phyloP scores from a whole-genome alignment of 1,284 basidiomycete genomes.

The Cryptococcus maquisensis region DNA sequence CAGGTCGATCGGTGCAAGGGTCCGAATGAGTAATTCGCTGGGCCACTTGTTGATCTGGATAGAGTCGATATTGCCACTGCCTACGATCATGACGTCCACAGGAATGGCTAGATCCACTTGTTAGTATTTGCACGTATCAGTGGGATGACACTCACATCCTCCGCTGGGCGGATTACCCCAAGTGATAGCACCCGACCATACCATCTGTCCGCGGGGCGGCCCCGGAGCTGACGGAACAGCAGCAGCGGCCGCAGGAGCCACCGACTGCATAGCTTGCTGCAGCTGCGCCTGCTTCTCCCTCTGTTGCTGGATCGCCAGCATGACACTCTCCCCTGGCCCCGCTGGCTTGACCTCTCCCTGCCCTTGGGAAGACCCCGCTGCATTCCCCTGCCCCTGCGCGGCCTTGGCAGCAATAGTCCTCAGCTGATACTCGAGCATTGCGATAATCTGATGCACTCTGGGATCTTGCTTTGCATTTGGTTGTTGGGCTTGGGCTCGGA shows the following conservation, averaged over 20 bases:
- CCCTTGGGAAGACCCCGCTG: not conserved
- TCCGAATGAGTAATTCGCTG: slow-evolving; percentile 10
- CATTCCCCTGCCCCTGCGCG: not conserved
- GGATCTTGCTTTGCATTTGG: slow-evolving; percentile 16
- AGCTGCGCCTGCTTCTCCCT: slow-evolving; percentile 11
- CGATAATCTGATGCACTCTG: slow-evolving; percentile 19
- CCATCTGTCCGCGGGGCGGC: not conserved
- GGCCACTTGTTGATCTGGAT: slow-evolving; percentile 12
- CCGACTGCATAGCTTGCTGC: not conserved
- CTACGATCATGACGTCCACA: not conserved
- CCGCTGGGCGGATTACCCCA: slow-evolving; percentile 3
- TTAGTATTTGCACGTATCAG: not conserved
- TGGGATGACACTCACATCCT: not conserved
- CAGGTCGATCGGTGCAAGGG: slow-evolving; percentile 5
- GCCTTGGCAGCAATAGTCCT: not conserved
- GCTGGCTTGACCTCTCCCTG: not conserved
- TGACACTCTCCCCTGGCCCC: slow-evolving; percentile 7
- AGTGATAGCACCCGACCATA: slow-evolving; percentile 14
- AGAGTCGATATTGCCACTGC: slow-evolving; percentile 1
- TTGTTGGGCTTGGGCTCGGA: slow-evolving; percentile 9
- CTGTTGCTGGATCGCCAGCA: slow-evolving; percentile 20
- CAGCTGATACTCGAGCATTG: slow-evolving; percentile 16
- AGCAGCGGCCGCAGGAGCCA: not conserved
- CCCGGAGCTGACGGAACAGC: not conserved
- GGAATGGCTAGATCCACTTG: slow-evolving; percentile 1